These are phyloP conservation scores for Boletus edulis DNA, from an alignment of 768 basidiomycete genomes.

Conservation along the genomic window DNA sequence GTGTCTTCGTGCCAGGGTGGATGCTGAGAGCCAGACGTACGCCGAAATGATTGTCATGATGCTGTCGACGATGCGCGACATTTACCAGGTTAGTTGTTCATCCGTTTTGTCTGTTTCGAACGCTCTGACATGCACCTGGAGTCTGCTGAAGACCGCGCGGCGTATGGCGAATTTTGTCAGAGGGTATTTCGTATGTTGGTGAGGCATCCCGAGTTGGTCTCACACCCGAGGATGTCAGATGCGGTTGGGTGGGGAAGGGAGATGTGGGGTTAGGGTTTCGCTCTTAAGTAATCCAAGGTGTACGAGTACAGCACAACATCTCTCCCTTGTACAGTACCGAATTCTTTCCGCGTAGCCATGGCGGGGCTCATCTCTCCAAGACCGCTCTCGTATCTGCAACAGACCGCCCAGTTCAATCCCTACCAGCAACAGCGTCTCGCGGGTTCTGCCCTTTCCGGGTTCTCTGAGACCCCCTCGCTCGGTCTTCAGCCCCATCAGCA, in stretches of 20 bases:
- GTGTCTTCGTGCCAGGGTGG: constrained; percentile 33
- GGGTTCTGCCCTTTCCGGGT: constrained; percentile 35
- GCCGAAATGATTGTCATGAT: constrained; percentile 42
- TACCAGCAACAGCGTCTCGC: constrained; percentile 49
- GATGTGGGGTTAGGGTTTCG: constrained; percentile 27
- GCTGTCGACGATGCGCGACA: constrained; percentile 51
- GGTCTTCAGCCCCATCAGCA: constrained; percentile 53
- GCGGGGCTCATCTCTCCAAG: constrained; percentile 63
- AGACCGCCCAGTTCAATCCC: constrained; percentile 55
- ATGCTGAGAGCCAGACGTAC: constrained; percentile 37
- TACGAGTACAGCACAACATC: not conserved
- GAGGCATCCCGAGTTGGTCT: constrained; percentile 31
- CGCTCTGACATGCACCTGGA: constrained; percentile 9
- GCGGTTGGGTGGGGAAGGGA: constrained; percentile 31
- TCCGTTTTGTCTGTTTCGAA: not conserved
- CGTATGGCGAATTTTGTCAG: constrained; percentile 36
- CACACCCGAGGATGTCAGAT: constrained; percentile 31
- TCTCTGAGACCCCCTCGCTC: constrained; percentile 64
- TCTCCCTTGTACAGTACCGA: constrained; percentile 1
- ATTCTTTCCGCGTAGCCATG: constrained; percentile 35
- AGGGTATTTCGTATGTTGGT: constrained; percentile 30
- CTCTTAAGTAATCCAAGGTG: constrained; percentile 21
- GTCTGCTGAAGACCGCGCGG: constrained; percentile 19
- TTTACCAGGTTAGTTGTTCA: constrained; percentile 38
- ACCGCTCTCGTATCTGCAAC: constrained; percentile 64